Evolutionary conservation across 164 flowering plant genomes (phyloP).

Genomic region (Nelumbo lutea): DNA sequence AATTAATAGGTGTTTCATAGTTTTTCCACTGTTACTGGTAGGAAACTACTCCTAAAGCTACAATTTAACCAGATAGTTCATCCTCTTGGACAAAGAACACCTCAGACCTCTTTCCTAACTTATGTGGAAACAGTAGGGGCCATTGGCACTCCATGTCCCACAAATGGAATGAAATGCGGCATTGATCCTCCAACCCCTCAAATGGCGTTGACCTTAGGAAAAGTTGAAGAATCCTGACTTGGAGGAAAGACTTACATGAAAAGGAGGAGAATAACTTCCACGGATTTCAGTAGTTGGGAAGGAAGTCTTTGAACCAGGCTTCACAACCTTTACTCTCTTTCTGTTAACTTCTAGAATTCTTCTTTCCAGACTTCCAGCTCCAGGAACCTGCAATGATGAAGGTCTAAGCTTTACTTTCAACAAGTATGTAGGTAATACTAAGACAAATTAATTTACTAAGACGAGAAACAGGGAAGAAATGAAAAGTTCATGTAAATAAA

Average conservation of each 20-base stretch:
- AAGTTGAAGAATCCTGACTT: background rate
- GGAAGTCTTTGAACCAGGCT: constrained; percentile 95
- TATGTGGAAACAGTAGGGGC: too few species aligned
- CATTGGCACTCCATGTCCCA: too few species aligned
- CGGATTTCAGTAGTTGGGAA: constrained; percentile 94
- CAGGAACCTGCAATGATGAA: constrained; percentile 46
- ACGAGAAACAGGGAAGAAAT: background rate
- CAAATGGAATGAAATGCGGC: too few species aligned
- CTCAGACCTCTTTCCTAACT: too few species aligned
- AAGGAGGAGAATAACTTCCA: constrained; percentile 92
- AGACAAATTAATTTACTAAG: too few species aligned
- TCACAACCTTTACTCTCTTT: constrained; percentile 90
- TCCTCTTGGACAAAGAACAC: too few species aligned
- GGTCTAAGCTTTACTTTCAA: background rate
- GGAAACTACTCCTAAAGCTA: too few species aligned
- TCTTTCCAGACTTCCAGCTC: constrained; percentile 71
- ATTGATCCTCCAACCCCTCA: too few species aligned
- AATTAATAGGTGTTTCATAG: too few species aligned
- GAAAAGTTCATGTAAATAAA: background rate
- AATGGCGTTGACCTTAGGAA: too few species aligned
- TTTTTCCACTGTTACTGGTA: too few species aligned
- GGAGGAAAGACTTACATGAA: constrained; percentile 62
- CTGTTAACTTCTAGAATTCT: constrained; percentile 84
- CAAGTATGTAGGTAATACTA: background rate
- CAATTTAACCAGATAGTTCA: too few species aligned